These are phyloP conservation scores for Acer saccharum DNA, from an alignment of 345 rosid genomes.

Conservation along the genomic window DNA sequence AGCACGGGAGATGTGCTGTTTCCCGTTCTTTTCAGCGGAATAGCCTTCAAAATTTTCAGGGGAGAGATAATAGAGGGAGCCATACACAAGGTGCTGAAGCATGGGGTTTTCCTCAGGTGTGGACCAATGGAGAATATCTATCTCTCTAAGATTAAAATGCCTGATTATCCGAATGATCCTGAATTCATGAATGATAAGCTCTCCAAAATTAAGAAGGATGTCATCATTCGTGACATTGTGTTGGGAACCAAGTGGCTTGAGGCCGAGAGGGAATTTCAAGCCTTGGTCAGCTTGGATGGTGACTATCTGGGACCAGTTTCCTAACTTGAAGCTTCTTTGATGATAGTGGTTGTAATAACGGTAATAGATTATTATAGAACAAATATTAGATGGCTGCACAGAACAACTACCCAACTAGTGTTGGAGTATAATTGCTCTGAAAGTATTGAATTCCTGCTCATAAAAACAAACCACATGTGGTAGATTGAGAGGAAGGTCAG, in stretches of 20 bases:
- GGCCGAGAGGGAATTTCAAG: slow-evolving; percentile 84
- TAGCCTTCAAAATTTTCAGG: slow-evolving; percentile 77
- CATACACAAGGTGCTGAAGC: slow-evolving; percentile 76
- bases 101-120: slow-evolving; percentile 80
- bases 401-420: no score
- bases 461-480: no score
- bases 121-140: slow-evolving; percentile 64
- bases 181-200: slow-evolving; percentile 63
- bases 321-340: background rate
- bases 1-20: slow-evolving; percentile 77
- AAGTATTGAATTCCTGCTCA: no score
- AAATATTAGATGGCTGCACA: no score
- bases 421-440: no score
- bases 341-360: no score
- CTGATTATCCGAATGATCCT: slow-evolving; percentile 63
- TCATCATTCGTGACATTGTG: slow-evolving; percentile 58
- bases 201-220: slow-evolving; percentile 62
- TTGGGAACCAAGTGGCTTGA: slow-evolving; percentile 79
- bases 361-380: no score
- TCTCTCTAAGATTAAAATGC: slow-evolving; percentile 68
- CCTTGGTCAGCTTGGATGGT: slow-evolving; percentile 75
- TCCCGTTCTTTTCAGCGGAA: slow-evolving; percentile 66
- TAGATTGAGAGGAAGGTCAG: no score
- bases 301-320: slow-evolving; percentile 72
- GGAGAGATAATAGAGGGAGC: slow-evolving; percentile 78